Base-by-base conservation (phyloP, 495 filamentous ascomycete species). In the Chaetomium cochliodes region DNA sequence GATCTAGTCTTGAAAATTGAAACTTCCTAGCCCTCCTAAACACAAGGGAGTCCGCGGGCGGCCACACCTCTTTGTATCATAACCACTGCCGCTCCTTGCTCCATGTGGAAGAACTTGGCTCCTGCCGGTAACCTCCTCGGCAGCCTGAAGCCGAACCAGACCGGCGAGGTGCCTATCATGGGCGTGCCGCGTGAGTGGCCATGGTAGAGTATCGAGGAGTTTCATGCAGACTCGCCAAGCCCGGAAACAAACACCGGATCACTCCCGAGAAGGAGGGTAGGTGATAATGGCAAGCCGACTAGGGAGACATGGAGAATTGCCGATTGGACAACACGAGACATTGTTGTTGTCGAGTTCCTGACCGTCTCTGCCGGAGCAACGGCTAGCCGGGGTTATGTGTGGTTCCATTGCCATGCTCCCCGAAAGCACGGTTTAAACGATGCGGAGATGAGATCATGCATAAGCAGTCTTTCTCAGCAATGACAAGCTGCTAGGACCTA, bases 151-250 rank as follows among this genome's bases (percentile, higher is more conserved):
- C 30, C 53, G 33, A 39, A 41, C 20, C 33, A 9, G 8, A 13
- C 23, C 53, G 30, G 13, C 11, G 30, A 41, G 33, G 28, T 20
- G 15, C 18, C 52, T 16, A 9, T 8, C 8, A 5, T 26, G 25
- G 13, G 16, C n/a, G n/a, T n/a, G n/a, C n/a, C n/a, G n/a, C n/a
- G 3, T 54, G 49, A 5, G 28, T 9, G 0, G 16, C 49, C 12
- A 15, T 30, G 26, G 16, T n/a, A 18, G 50, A 28, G 5, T 5
- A 28, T 53, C 28, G 26, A 23, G 5, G 18, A 41, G 11, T 39
- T 15, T 26, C 18, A 58, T 58, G 20, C 37, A 42, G 6, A 20
- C 3, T 6, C 39, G 55, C 55, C 55, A 58, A 58, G 55, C 55
- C 55, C 55, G 33, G 33, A 39, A 16, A 58, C 37, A 44, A n/a